Evolutionary conservation across 495 filamentous ascomycete genomes (phyloP).

Genomic region (Physcia stellaris): DNA sequence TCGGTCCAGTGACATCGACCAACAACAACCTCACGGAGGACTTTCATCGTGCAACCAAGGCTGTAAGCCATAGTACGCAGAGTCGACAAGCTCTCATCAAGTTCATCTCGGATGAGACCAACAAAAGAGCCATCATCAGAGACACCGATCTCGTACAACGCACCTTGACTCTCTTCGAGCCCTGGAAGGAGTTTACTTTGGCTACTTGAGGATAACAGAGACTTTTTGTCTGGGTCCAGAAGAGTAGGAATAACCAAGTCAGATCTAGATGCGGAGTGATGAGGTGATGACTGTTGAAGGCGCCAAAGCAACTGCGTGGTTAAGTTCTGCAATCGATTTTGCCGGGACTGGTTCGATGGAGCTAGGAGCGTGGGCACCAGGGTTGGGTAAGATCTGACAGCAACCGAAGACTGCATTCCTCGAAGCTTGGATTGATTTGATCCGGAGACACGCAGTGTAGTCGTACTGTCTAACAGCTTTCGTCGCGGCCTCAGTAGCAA

Average conservation of each 20-base stretch:
- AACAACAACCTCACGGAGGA: conserved; percentile 72
- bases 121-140: conserved; percentile 88
- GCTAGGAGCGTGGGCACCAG: conserved; percentile 22
- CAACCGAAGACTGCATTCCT: conserved; percentile 2
- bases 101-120: conserved; percentile 77
- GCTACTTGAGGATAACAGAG: conserved; percentile 37
- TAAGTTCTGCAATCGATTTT: conserved; percentile 74
- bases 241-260: conserved; percentile 60
- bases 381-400: conserved; percentile 1
- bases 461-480: conserved; percentile 50
- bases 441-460: conserved; percentile 42
- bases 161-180: conserved; percentile 83
- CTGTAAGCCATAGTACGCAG: conserved; percentile 81
- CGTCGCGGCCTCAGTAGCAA: conserved; percentile 70
- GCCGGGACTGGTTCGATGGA: conserved; percentile 46
- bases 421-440: conserved; percentile 41
- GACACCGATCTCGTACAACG: conserved; percentile 92
- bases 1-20: conserved; percentile 74
- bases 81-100: conserved; percentile 77
- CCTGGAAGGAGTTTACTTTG: conserved; percentile 59
- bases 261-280: conserved; percentile 62
- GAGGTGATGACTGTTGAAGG: conserved; percentile 84
- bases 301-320: conserved; percentile 94
- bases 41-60: conserved; percentile 75
- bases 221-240: conserved; percentile 43